Evolutionary conservation across 305 asterid species (phyloP).

Genomic region (Fraxinus baroniana): DNA sequence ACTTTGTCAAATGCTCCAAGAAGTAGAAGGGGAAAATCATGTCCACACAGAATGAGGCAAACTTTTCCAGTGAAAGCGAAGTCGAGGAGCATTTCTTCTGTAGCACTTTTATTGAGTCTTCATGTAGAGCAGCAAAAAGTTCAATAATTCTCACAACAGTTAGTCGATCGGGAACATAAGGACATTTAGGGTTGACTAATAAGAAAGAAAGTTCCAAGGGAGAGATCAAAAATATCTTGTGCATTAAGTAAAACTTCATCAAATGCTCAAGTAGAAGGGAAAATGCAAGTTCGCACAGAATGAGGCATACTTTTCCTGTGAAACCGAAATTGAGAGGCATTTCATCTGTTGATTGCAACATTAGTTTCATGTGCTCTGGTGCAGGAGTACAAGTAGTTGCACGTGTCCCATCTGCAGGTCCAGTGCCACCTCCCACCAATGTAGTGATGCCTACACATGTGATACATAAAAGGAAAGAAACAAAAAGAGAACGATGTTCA

Average conservation of each 20-base stretch:
- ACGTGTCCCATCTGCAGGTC: slow-evolving; percentile 92
- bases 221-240: neutral
- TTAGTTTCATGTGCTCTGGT: slow-evolving; percentile 75
- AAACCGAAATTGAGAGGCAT: slow-evolving; percentile 93
- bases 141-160: too few species aligned
- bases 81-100: slow-evolving; percentile 81
- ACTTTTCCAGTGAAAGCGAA: slow-evolving; percentile 97
- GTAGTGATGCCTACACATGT: slow-evolving; percentile 68
- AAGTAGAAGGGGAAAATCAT: slow-evolving; percentile 3
- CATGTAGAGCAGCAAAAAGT: neutral
- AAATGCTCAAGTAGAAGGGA: slow-evolving; percentile 3
- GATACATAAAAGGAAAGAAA: neutral
- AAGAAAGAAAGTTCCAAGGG: neutral
- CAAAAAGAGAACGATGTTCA: neutral
- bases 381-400: slow-evolving; percentile 98
- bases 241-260: neutral
- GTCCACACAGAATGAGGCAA: slow-evolving; percentile 26
- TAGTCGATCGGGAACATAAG: neutral
- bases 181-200: neutral
- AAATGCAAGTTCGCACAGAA: slow-evolving; percentile 16
- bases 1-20: neutral
- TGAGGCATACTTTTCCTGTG: slow-evolving; percentile 77
- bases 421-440: slow-evolving; percentile 92
- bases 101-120: slow-evolving; percentile 15
- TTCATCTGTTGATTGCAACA: slow-evolving; percentile 90